Evolutionary conservation across 495 filamentous ascomycete species (phyloP).

Genomic region (Penicillium manginii): DNA sequence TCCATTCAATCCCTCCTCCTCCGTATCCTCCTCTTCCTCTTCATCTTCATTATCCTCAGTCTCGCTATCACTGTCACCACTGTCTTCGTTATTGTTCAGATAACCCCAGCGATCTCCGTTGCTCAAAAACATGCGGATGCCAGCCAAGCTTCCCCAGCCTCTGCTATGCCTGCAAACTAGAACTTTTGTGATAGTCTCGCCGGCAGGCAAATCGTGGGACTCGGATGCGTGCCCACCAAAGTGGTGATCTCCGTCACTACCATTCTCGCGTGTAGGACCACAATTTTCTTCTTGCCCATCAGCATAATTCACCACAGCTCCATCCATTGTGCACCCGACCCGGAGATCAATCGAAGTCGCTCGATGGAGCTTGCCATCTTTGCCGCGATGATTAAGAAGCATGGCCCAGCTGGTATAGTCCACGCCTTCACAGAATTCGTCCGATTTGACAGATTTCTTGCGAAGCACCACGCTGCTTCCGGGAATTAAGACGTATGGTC

Average conservation of each 20-base stretch:
- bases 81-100: constrained; percentile 25
- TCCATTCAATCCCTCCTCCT: neutral
- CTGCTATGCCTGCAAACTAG: constrained; percentile 19
- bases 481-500: constrained; percentile 12
- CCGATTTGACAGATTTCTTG: constrained; percentile 21
- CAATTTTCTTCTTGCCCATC: constrained; percentile 39
- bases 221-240: constrained; percentile 38
- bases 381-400: constrained; percentile 13
- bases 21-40: no score
- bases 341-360: constrained; percentile 40
- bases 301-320: constrained; percentile 40
- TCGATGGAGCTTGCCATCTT: constrained; percentile 20
- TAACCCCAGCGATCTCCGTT: constrained; percentile 37
- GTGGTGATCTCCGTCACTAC: constrained; percentile 1
- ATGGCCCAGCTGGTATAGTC: constrained; percentile 11
- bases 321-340: constrained; percentile 41
- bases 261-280: constrained; percentile 24
- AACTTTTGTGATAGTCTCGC: constrained; percentile 34
- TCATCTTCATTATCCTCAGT: no score
- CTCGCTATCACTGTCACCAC: neutral
- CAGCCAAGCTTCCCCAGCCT: constrained; percentile 26
- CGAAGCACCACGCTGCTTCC: constrained; percentile 28
- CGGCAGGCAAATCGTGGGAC: constrained; percentile 29
- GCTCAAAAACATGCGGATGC: constrained; percentile 39
- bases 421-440: neutral